Base-by-base conservation (phyloP, 2,329 filamentous ascomycete genomes). In the Talaromyces marneffei region DNA sequence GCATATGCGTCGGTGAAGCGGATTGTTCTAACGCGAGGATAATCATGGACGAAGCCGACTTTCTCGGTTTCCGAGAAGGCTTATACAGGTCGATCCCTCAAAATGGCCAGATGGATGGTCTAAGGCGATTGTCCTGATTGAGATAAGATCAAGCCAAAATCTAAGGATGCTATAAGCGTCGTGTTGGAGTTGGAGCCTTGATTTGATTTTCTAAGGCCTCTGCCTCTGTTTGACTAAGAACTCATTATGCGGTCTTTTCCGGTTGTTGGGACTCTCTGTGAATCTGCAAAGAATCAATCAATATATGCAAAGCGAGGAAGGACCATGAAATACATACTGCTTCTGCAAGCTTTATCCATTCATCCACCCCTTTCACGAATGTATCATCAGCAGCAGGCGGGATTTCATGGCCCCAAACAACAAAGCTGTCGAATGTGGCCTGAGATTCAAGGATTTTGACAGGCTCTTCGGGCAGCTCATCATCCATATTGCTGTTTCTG, bases 381-480 rank as follows among this genome's bases (percentile, higher is more conserved):
- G 83, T 79, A 74, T 96, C 91, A 29, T 80, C 79, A 0, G 80
- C 80, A 63, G 88, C 85, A 5, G 86, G 86, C 55, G 84, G 68
- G 0, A 77, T 74, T 66, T 94, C 92, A 72, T 96, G 92, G 0
- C 84, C 87, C 92, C 92, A 97, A n/a, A 96, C 82, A 2, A 91
- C 77, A 56, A 96, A 73, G 59, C 89, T 81, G 6, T 91, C 85
- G 70, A 97, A 97, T 16, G 80, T 80, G 1, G 85, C 86, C 20
- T 86, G 79, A 46, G 85, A 79, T 56, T 89, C 82, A 66, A 93
- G 74, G 1, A 82, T 76, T 20, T 79, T 80, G 9, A 85, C 82
- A 1, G 83, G 79, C 25, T 83, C 79, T 12, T 78, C 72, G 7
- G 71, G 77, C 1, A 78, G 76, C 16, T 82, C 75, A 9, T 80